Base-by-base conservation (phyloP, 768 basidiomycete genomes). In the Mycena venus region DNA sequence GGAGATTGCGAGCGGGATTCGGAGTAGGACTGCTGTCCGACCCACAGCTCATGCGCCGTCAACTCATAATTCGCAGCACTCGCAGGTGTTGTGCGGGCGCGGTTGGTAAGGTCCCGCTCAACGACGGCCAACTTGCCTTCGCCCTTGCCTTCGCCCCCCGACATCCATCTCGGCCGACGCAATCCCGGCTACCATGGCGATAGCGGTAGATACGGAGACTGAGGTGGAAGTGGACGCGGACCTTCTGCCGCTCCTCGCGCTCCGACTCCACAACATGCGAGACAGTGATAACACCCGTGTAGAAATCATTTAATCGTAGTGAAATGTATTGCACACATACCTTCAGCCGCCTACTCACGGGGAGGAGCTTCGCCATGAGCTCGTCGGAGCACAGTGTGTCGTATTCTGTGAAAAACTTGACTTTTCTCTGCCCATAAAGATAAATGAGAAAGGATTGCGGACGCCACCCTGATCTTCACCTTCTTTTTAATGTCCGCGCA, bases 381-480 rank as follows among this genome's bases (percentile, higher is more conserved):
- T 95, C 96, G 56, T 95, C 93, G 0, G 95, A 94, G 40, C 88
- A 91, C 44, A 98, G 85, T 0, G 93, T 94, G 78, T 99, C 97
- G 68, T 96, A 92, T 77, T 98, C 96, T 49, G 91, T 88, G 1
- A 94, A 92, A 83, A 99, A 99, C 84, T 96, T 98, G 73, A 99
- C 97, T 87, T 93, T 94, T 56, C 94, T 91, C 95, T 95, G 78
- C 49, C 66, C 60, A 42, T 23, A 27, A 44, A 25, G 40, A 38
- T n/a, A n/a, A n/a, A 31, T 32, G 23, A 23, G n/a, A 17, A 36
- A 3, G 9, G 12, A 15, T n/a, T 12, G 38, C 29, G 64, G 65
- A 78, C 85, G n/a, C 53, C 73, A 94, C 94, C 98, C 99, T 96
- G 81, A 99, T 98, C 85, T 99, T 99, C 2, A 97, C 92, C 81